These are phyloP conservation scores for Heracleum sosnowskyi DNA, from an alignment of 129 eudicot species.

Conservation along the genomic window DNA sequence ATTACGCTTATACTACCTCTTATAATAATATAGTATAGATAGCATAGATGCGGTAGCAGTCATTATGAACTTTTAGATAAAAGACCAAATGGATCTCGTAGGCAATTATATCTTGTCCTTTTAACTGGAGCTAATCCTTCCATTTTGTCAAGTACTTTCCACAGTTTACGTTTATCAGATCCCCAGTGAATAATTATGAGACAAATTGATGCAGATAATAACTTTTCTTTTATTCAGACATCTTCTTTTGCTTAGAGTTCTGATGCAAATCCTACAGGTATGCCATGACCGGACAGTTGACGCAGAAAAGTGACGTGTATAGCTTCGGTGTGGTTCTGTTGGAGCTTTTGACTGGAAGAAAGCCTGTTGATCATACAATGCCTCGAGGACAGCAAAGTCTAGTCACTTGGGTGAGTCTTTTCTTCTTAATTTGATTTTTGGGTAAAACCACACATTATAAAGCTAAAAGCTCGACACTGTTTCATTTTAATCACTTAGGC, in stretches of 20 bases:
- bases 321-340: conserved; percentile 90
- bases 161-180: background rate
- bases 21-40: too few relatives aligned
- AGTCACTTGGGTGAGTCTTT: conserved; percentile 82
- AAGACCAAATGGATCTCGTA: background rate
- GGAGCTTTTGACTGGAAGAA: conserved; percentile 90
- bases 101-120: background rate
- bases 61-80: background rate
- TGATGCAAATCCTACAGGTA: conserved; percentile 33
- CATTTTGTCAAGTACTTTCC: background rate
- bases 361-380: conserved; percentile 96
- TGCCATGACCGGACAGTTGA: conserved; percentile 93
- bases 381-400: conserved; percentile 93
- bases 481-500: conserved; percentile 40
- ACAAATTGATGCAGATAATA: background rate
- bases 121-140: background rate
- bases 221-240: too few relatives aligned
- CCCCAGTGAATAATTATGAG: background rate
- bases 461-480: background rate
- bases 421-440: background rate
- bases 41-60: background rate
- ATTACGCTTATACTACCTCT: too few relatives aligned
- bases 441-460: background rate
- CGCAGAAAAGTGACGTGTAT: conserved; percentile 89
- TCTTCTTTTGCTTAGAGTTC: background rate